Evolutionary conservation across 306 rosid genomes (phyloP), one percentile per base, ranked within the genome.

Genomic region (Cicer cuneatum): DNA sequence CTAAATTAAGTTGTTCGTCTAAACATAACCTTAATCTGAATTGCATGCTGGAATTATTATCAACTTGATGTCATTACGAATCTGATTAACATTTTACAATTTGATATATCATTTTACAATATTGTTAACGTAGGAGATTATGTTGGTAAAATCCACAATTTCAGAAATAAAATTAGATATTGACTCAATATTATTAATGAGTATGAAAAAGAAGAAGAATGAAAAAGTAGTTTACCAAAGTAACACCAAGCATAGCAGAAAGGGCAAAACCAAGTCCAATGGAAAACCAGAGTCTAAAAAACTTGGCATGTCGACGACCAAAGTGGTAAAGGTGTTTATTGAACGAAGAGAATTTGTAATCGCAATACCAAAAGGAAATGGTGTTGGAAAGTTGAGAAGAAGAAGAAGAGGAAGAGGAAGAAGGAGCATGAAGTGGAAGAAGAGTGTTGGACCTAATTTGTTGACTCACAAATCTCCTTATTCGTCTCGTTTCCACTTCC

Each of bases 401-500:
- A 9, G 64, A 58, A 29, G 65, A 59, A 7, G 18, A 10, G 40
- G 63, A 59, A 10, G 65, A 59, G 7, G 65, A 59, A 2, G 66
- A 14, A 33, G 43, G 43, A 33, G 66, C 8, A 2, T 59, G 66
- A 13, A 59, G 66, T 12, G 66, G 66, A 4, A 59, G 66, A 13
- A 59, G 66, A 59, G 43, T 59, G 10, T 59, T 59, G 19, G 19
- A 42, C 35, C 18, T 59, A 33, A 7, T 7, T 41, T 59, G 42
- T 33, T 59, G 66, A 7, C 42, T 33, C 43, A 59, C 42, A 4
- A 59, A 59, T 35, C 66, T 59, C 7, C 66, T 13, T 6, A 59
- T 13, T 59, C 66, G 66, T 59, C 66, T 33, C 11, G 66, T 35
- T 59, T 59, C 66, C 66, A 59, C 35, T 33, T 58, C 65, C 42